Conservation (phyloP, 306 rosid species). For the Inga leiocalycina region DNA sequence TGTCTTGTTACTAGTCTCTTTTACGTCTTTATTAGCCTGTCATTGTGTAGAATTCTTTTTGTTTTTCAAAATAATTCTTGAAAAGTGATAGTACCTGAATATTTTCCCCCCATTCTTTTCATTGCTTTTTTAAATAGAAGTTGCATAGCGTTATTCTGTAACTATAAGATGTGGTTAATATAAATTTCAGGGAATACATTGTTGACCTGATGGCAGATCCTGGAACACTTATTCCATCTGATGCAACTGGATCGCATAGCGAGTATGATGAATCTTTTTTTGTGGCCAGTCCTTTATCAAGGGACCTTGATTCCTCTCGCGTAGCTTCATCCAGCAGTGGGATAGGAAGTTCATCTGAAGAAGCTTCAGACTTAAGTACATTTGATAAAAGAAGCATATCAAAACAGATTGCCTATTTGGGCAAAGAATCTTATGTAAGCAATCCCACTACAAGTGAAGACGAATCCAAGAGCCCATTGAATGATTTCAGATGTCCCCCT, state of each 20-base stretch:
- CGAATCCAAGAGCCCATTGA: constrained; percentile 42
- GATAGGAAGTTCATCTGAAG: constrained; percentile 80
- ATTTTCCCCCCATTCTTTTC: constrained; percentile 8
- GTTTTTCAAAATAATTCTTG: constrained; percentile 18
- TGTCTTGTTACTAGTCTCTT: constrained; percentile 4
- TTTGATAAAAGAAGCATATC: constrained; percentile 58
- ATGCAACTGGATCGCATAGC: constrained; percentile 69
- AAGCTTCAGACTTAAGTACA: constrained; percentile 55
- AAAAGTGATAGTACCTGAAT: constrained; percentile 3
- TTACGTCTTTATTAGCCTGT: constrained; percentile 20
- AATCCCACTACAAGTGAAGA: constrained; percentile 44
- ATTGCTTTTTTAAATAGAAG: constrained; percentile 26
- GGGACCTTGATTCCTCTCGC: constrained; percentile 81
- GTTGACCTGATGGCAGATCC: constrained; percentile 99
- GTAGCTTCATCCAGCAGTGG: constrained; percentile 80
- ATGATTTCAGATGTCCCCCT: constrained; percentile 39
- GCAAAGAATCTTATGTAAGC: constrained; percentile 57
- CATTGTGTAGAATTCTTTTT: not conserved
- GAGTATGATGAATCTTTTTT: constrained; percentile 69
- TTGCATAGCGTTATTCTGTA: constrained; percentile 34
- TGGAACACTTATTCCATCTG: constrained; percentile 95
- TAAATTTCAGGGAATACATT: constrained; percentile 93
- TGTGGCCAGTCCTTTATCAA: constrained; percentile 71
- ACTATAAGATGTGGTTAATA: constrained; percentile 39
- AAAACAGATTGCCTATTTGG: constrained; percentile 44